phyloP scores from a whole-genome alignment of 345 rosid species.

The Angophora floribunda region DNA sequence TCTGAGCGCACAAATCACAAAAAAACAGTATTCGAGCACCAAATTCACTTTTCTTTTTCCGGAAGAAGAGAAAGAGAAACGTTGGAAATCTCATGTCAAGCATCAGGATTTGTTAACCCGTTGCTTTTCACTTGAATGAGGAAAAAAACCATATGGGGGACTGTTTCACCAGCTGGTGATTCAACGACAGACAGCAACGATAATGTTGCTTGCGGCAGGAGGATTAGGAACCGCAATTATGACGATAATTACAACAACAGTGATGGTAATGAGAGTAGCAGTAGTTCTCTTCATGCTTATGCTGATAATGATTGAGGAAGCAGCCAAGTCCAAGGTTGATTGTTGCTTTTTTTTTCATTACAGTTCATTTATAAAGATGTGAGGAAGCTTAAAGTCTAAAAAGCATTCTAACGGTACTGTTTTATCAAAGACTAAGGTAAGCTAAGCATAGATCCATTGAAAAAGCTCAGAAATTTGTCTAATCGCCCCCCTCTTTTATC shows the following conservation, averaged over 20 bases:
- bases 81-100: not conserved
- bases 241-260: not conserved
- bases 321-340: not conserved
- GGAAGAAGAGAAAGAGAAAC: not conserved
- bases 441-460: not conserved
- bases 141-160: not conserved
- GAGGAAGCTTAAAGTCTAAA: not conserved
- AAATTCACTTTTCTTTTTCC: not conserved
- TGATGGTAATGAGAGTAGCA: not conserved
- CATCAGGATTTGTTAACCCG: not conserved
- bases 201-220: not conserved
- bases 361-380: not conserved
- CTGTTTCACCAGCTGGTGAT: not conserved
- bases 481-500: not conserved
- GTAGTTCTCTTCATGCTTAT: not conserved
- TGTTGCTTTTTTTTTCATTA: not conserved
- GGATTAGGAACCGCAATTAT: not conserved
- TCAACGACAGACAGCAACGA: not conserved
- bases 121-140: not conserved
- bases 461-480: not conserved
- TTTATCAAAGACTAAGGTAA: not conserved
- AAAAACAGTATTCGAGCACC: constrained; percentile 6
- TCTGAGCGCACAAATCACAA: constrained; percentile 17
- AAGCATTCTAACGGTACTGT: not conserved
- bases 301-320: not conserved